Evolutionary conservation across 2,329 filamentous ascomycete genomes (phyloP).

Genomic region (Pyrenophora tritici-repentis): DNA sequence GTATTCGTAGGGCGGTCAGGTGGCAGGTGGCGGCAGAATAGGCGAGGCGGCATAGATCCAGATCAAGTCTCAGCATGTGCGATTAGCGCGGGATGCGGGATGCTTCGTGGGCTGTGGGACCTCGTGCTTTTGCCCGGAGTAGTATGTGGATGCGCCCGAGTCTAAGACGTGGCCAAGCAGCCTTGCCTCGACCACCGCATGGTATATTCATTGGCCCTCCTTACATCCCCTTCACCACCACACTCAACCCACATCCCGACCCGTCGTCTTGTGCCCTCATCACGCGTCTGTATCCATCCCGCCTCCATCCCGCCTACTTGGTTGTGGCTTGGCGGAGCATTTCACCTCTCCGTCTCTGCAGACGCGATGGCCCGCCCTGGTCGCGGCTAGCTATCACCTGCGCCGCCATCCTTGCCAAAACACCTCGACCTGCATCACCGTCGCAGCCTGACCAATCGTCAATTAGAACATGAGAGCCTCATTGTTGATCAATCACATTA

Average conservation of each 20-base stretch:
- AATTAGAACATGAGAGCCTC: slow-evolving; percentile 6
- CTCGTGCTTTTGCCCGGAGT: slow-evolving; percentile 1
- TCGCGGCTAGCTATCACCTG: slow-evolving; percentile 9
- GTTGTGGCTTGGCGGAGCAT: neutral
- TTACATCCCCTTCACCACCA: neutral
- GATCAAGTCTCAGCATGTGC: slow-evolving; percentile 7
- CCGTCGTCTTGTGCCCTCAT: neutral
- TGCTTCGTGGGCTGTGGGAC: too few species aligned
- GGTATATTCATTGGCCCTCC: slow-evolving; percentile 13
- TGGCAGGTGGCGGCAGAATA: slow-evolving; percentile 12
- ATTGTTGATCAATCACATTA: neutral
- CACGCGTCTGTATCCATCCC: slow-evolving; percentile 1
- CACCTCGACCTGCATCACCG: slow-evolving; percentile 3
- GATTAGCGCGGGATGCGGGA: slow-evolving; percentile 12
- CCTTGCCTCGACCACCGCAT: slow-evolving; percentile 2
- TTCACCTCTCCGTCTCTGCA: neutral
- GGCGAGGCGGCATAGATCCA: slow-evolving; percentile 7
- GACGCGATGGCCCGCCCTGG: neutral
- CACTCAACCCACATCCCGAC: neutral
- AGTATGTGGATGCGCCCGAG: slow-evolving; percentile 6
- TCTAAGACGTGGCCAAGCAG: neutral
- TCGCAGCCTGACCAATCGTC: slow-evolving; percentile 16
- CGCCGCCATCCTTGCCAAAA: slow-evolving; percentile 8
- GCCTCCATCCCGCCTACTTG: neutral
- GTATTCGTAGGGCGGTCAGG: slow-evolving; percentile 11